Base-by-base conservation (phyloP, 176 grass and related monocot species). In the Urochloa ruziziensis region DNA sequence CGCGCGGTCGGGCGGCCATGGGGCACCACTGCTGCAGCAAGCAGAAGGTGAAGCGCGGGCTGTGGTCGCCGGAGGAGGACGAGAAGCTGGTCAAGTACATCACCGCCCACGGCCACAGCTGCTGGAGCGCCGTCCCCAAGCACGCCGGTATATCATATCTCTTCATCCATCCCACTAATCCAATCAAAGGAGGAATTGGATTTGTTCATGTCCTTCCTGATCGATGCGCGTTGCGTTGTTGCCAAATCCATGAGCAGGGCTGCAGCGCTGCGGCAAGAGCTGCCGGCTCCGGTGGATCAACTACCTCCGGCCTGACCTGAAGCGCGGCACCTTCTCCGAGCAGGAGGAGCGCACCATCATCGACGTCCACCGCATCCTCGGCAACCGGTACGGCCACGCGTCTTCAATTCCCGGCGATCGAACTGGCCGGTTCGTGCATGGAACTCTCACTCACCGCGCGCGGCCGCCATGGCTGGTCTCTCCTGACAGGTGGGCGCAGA, bases 191-290 rank as follows among this genome's bases (percentile, higher is more conserved):
- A 75, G 70, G 47, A 80, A 68, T 54, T 53, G 24, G 49, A 71
- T 71, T 80, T 67, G 78, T 19, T 68, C 17, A 17, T 66, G 34
- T 18, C 42, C 23, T 16, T 23, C 21, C 40, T 34, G 4, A 15
- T 14, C 27, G 29, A 73, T 21, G 27, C 43, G 43, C 15, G 43
- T 21, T 11, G 69, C 49, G 25, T 15, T 29, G 0, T 35, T 57
- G 33, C 27, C 64, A 16, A 14, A 73, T 88, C 23, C 35, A 67
- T 88, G 53, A 48, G 57, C 58, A 96, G 97, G 93, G 63, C 80
- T 99, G 78, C 97, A 96, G 86, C 92, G 97, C 10, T 99, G 97
- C 78, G 97, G 97, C n/a, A 99, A 99, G 97, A 99, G 97, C 83
- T 99, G 97, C 68, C 90, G 97, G 66, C 86, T 99, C 67, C 90